Evolutionary conservation across 73 alveolate genomes (phyloP), one percentile per base, ranked within the genome.

Genomic region (Paramecium octaurelia): DNA sequence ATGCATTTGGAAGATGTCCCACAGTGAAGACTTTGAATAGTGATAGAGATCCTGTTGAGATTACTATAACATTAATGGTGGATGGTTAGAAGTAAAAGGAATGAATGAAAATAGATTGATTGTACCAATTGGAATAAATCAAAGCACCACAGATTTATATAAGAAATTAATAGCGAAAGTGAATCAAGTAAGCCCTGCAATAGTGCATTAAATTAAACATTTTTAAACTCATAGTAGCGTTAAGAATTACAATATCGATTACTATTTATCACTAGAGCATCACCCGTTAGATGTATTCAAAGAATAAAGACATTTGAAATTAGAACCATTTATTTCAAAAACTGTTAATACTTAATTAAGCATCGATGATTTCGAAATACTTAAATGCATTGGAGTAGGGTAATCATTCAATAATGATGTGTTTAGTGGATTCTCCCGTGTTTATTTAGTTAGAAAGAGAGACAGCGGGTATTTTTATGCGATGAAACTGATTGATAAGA

Each of bases 321-420:
- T 80, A 12, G 91, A 80, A 35, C 91, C 91, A 9, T 80, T 20
- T 80, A 11, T 24, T 20, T 43, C 91, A 44, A 80, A n/a, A 23
- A 80, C 4, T 16, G 43, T 42, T 2, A 35, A 46, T 43, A 35
- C 9, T 2, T 8, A 80, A 24, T 24, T 80, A 23, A 44, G 34
- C 5, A 80, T 80, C 14, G 91, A 80, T 8, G 91, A 80, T 46
- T 80, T 43, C 24, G 76, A 80, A 16, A 80, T 80, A 44, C 34
- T 80, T 20, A 80, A 80, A 44, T 80, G 91, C 35, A 80, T 80
- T 10, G 91, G 91, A 21, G 91, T 80, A 8, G 91, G 91, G 84
- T 64, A 64, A 27, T 54, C 4, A 54, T 54, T 54, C 4, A 6
- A 14, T 1, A 6, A 1, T 27, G 5, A 64, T 23, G 12, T 23